Conservation (phyloP, 495 filamentous ascomycete genomes). For the Tuber aestivum region DNA sequence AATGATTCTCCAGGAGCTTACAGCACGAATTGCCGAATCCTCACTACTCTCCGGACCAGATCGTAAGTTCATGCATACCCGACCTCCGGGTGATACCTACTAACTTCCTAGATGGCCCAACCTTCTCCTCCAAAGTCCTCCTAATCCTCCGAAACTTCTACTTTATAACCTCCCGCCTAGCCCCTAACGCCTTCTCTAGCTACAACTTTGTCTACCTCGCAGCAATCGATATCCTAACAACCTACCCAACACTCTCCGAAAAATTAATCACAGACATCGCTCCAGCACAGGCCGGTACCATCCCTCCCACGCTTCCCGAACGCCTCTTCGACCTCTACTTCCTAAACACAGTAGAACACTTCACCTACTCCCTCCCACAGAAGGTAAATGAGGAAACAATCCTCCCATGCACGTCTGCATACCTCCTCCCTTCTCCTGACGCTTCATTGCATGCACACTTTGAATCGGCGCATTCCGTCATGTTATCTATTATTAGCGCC, state of each 20-base stretch:
- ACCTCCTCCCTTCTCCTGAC: slow-evolving; percentile 63
- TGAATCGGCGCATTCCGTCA: slow-evolving; percentile 83
- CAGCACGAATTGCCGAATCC: slow-evolving; percentile 62
- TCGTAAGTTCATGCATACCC: slow-evolving; percentile 47
- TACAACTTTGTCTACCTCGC: slow-evolving; percentile 79
- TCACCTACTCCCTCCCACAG: slow-evolving; percentile 63
- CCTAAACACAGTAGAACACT: slow-evolving; percentile 81
- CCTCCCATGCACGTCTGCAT: slow-evolving; percentile 65
- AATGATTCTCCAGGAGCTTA: slow-evolving; percentile 64
- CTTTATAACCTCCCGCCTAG: slow-evolving; percentile 77
- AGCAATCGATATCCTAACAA: slow-evolving; percentile 79
- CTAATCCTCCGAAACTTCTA: slow-evolving; percentile 74
- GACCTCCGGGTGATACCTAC: slow-evolving; percentile 47
- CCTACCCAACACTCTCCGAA: slow-evolving; percentile 63
- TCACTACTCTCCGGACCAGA: slow-evolving; percentile 50
- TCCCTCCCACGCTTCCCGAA: slow-evolving; percentile 70
- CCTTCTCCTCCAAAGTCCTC: slow-evolving; percentile 68
- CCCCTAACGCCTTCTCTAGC: slow-evolving; percentile 64
- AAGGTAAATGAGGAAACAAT: slow-evolving; percentile 65
- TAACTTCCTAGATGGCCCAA: slow-evolving; percentile 55
- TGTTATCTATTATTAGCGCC: slow-evolving; percentile 74
- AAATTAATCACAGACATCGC: slow-evolving; percentile 64
- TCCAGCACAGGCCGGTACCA: slow-evolving; percentile 53
- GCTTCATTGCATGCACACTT: slow-evolving; percentile 57
- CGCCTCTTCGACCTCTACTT: slow-evolving; percentile 83